These are phyloP conservation scores for Crithidia sp. DNA, from an alignment of 208 protist species.

Conservation along the genomic window DNA sequence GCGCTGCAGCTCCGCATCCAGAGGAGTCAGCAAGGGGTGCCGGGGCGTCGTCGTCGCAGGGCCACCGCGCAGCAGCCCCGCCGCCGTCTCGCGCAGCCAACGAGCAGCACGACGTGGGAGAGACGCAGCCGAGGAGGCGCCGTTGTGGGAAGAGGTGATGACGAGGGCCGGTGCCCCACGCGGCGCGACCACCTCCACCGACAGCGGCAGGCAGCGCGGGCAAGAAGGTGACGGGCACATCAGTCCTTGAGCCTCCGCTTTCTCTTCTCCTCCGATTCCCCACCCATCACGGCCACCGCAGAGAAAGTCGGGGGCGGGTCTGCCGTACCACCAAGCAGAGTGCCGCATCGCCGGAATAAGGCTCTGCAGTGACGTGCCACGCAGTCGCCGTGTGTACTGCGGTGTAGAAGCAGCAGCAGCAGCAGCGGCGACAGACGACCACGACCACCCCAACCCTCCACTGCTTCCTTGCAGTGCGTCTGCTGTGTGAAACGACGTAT, in stretches of 20 bases:
- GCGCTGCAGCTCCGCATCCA: background rate
- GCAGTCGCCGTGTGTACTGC: constrained; percentile 3
- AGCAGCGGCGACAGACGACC: background rate
- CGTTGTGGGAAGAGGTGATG: too few species aligned
- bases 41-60: background rate
- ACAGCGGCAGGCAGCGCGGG: constrained; percentile 3
- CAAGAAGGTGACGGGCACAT: too few species aligned
- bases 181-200: constrained; percentile 18
- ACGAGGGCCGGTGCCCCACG: background rate
- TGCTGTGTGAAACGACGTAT: background rate
- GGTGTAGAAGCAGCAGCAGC: background rate
- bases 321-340: constrained; percentile 23
- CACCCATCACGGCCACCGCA: background rate
- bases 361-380: constrained; percentile 6
- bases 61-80: background rate
- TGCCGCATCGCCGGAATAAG: constrained; percentile 7
- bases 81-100: background rate
- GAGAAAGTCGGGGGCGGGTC: background rate
- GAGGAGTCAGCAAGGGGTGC: background rate
- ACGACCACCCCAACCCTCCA: too few species aligned
- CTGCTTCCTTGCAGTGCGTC: background rate
- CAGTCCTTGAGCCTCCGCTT: background rate
- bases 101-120: background rate
- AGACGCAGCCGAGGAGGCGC: background rate
- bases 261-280: background rate